phyloP scores from a whole-genome alignment of 2,329 filamentous ascomycete species.

The Fragosphaeria purpurea region DNA sequence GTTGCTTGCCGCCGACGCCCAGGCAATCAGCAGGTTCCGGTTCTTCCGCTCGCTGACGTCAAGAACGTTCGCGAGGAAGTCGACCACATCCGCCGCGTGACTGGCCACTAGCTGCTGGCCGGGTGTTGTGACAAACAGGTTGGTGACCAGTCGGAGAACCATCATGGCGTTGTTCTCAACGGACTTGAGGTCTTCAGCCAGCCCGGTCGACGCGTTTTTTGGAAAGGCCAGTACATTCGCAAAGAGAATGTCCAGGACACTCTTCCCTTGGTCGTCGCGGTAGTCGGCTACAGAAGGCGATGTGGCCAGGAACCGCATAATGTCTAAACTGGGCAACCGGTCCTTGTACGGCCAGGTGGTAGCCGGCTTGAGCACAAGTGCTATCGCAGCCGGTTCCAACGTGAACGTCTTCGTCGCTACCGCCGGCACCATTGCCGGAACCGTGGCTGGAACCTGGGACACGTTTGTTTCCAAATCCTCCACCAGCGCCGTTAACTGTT shows the following conservation, averaged over 20 bases:
- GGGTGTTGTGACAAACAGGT: conserved; percentile 67
- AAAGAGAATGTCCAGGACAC: conserved; percentile 48
- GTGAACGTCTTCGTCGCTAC: conserved; percentile 1
- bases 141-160: conserved; percentile 68
- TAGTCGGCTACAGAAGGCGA: conserved; percentile 56
- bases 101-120: conserved; percentile 59
- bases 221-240: conserved; percentile 14
- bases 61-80: conserved; percentile 53
- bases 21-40: conserved; percentile 72
- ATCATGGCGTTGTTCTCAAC: conserved; percentile 82
- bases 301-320: conserved; percentile 72
- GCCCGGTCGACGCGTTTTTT: conserved; percentile 27
- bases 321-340: conserved; percentile 73
- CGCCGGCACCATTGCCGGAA: conserved; percentile 30
- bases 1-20: conserved; percentile 77
- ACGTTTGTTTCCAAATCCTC: conserved; percentile 45
- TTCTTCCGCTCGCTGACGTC: conserved; percentile 50
- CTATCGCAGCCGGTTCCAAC: conserved; percentile 36
- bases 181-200: conserved; percentile 40
- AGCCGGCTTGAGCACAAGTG: conserved; percentile 60
- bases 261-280: conserved; percentile 39
- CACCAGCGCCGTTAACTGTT: conserved; percentile 50
- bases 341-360: conserved; percentile 73
- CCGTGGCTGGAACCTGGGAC: conserved; percentile 1
- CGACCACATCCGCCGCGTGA: conserved; percentile 46